Conservation (phyloP, 164 flowering plant species). For the Vitis rupestris region DNA sequence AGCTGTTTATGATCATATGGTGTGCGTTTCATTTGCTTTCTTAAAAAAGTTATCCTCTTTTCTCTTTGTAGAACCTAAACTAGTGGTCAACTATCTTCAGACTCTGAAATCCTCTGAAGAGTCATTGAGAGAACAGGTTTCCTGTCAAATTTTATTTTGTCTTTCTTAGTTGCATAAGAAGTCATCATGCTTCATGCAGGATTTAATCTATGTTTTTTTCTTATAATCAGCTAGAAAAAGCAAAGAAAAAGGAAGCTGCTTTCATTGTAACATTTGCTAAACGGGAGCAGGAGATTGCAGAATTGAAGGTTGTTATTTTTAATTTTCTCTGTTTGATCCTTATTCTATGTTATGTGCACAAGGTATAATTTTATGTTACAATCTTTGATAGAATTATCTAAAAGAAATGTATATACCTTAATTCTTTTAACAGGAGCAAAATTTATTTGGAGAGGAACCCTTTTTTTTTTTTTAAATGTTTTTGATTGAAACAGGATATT, state of each 20-base stretch:
- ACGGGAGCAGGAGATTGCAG: constrained; percentile 95
- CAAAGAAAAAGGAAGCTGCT: constrained; percentile 98
- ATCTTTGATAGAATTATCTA: background rate
- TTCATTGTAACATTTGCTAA: constrained; percentile 95
- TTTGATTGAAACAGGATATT: no score
- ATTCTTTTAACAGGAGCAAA: no score
- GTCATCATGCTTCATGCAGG: background rate
- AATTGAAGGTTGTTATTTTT: constrained; percentile 59
- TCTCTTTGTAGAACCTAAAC: constrained; percentile 58
- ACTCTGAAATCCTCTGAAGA: constrained; percentile 83
- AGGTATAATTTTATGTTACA: background rate
- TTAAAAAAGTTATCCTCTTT: background rate
- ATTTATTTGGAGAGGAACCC: no score
- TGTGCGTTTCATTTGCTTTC: background rate
- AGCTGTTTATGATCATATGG: no score
- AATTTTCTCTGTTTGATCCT: background rate
- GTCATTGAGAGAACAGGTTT: constrained; percentile 82
- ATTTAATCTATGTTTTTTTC: constrained; percentile 8
- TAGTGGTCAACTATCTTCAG: constrained; percentile 69
- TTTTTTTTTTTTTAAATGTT: no score
- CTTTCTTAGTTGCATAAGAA: background rate
- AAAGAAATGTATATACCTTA: no score
- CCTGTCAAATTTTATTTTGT: background rate
- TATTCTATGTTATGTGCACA: background rate
- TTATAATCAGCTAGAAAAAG: constrained; percentile 75